Percentiles rank a stretch among this genome's conserved stretches.
Conservation (phyloP, 2,329 filamentous ascomycete genomes). For the Apiospora hydei region DNA sequence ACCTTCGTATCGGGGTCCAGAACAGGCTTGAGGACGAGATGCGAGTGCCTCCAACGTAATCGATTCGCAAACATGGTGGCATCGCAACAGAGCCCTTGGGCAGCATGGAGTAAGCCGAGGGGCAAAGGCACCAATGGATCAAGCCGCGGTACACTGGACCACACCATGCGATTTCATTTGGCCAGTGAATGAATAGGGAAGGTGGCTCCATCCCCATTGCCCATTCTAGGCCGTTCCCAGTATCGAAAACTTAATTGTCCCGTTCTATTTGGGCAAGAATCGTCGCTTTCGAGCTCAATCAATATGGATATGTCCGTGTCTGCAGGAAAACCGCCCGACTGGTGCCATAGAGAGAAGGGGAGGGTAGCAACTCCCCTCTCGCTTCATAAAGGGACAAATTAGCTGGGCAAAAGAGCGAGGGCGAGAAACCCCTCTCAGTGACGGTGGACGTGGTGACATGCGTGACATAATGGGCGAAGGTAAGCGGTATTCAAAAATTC, state of each 20-base stretch:
- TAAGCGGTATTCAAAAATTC: conserved; percentile 1
- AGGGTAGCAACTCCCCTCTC: conserved; percentile 6
- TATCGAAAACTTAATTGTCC: background rate
- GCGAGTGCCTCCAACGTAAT: conserved; percentile 14
- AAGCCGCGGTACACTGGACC: background rate
- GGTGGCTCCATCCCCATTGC: background rate
- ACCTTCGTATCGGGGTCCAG: conserved; percentile 9
- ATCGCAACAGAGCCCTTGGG: background rate
- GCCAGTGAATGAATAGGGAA: conserved; percentile 5
- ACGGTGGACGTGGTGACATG: background rate
- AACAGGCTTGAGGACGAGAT: background rate
- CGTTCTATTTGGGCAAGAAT: conserved; percentile 9
- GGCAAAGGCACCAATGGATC: background rate
- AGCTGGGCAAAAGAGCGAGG: background rate
- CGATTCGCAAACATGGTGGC: background rate
- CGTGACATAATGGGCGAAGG: conserved; percentile 6
- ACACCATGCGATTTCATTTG: background rate
- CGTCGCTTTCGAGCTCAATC: background rate
- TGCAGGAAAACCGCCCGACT: background rate
- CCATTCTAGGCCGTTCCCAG: conserved; percentile 13
- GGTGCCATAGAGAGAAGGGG: background rate
- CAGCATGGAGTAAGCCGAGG: background rate
- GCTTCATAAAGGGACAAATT: background rate
- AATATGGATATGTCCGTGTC: conserved; percentile 15
- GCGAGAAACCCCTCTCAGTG: background rate